Evolutionary conservation across 768 basidiomycete species (phyloP).

Genomic region (Sporobolomyces pararoseus): DNA sequence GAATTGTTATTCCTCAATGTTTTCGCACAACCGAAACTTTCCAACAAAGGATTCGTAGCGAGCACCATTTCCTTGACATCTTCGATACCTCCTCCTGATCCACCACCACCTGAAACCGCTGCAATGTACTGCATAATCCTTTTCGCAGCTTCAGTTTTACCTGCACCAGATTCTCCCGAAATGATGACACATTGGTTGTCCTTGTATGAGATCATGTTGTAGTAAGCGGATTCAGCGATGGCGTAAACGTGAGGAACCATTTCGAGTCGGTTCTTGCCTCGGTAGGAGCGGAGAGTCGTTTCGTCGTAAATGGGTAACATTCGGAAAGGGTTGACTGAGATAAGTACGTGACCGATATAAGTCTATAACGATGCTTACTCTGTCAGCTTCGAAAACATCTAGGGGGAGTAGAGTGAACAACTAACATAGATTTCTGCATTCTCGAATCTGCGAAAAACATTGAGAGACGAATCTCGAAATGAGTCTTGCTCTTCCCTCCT

Average conservation of each 20-base stretch:
- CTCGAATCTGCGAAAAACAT: constrained; percentile 51
- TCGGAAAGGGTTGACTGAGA: constrained; percentile 98
- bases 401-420: not conserved
- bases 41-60: constrained; percentile 92
- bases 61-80: constrained; percentile 99
- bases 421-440: constrained; percentile 83
- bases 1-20: constrained; percentile 98
- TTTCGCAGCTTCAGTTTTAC: constrained; percentile 98
- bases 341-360: constrained; percentile 95
- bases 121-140: constrained; percentile 99
- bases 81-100: constrained; percentile 58
- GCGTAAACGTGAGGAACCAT: constrained; percentile 96
- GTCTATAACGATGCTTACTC: constrained; percentile 53
- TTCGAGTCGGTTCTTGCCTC: constrained; percentile 95
- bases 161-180: constrained; percentile 96
- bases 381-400: not conserved
- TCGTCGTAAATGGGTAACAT: constrained; percentile 92
- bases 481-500: not conserved
- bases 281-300: constrained; percentile 75
- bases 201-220: constrained; percentile 98
- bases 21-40: constrained; percentile 98
- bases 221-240: constrained; percentile 95
- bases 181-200: constrained; percentile 99
- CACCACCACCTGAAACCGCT: constrained; percentile 70
- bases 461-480: not conserved